Evolutionary conservation across 2,329 filamentous ascomycete genomes (phyloP).

Genomic region (Nothophoma quercina): DNA sequence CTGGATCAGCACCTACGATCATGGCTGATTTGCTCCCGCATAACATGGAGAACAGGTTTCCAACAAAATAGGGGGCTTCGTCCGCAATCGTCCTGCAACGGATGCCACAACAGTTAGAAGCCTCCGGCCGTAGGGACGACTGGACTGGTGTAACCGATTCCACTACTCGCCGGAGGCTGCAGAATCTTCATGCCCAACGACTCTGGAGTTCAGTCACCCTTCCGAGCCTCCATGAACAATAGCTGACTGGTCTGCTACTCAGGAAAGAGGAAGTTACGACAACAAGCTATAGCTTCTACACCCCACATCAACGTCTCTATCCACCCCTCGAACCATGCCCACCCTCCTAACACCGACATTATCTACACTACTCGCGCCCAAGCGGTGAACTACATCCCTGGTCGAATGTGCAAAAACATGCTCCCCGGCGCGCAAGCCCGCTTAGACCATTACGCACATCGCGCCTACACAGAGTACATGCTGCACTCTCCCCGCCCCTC

Average conservation of each 20-base stretch:
- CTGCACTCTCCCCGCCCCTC: neutral
- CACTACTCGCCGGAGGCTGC: neutral
- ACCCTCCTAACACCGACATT: neutral
- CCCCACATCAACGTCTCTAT: no score
- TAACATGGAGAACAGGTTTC: no score
- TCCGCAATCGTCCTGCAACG: neutral
- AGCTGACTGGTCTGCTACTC: neutral
- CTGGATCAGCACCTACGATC: no score
- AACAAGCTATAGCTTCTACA: neutral
- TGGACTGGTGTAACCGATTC: neutral
- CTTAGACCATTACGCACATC: neutral
- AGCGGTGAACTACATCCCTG: neutral
- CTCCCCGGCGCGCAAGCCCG: neutral
- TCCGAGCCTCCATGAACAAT: no score
- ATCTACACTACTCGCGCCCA: neutral
- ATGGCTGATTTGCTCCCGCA: no score
- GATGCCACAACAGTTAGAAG: conserved; percentile 1
- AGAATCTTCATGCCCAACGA: neutral
- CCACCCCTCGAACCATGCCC: no score
- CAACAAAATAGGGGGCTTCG: neutral
- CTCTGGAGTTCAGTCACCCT: neutral
- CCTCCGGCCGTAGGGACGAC: neutral
- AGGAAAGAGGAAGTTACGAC: neutral
- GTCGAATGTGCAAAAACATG: conserved; percentile 3
- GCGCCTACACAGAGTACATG: conserved; percentile 4